Conservation (phyloP, 1,139 yeast species). For the Suhomyces wounanorum region DNA sequence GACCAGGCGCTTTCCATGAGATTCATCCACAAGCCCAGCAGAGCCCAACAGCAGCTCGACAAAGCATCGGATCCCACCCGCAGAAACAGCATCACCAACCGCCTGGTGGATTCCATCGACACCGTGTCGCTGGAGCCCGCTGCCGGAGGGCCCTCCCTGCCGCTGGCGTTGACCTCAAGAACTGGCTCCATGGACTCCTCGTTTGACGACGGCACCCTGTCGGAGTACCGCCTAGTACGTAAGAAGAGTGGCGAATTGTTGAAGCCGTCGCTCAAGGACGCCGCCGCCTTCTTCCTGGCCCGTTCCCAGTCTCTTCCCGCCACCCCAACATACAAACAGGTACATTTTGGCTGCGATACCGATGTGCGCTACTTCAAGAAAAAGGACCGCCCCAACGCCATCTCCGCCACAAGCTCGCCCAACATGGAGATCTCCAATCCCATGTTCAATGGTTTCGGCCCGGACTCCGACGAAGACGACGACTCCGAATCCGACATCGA, state of each 20-base stretch:
- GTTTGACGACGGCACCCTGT: constrained; percentile 1
- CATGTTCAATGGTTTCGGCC: constrained; percentile 17
- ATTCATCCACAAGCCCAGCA: constrained; percentile 45
- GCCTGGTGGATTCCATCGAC: background rate
- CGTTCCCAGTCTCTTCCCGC: constrained; percentile 69
- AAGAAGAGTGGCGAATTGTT: constrained; percentile 83
- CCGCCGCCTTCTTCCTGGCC: constrained; percentile 35
- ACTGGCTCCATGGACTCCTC: background rate
- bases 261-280: constrained; percentile 64
- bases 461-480: constrained; percentile 19
- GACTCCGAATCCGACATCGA: constrained; percentile 21
- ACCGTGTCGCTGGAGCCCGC: background rate
- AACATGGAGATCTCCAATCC: constrained; percentile 29
- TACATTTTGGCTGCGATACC: constrained; percentile 70
- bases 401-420: constrained; percentile 68
- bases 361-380: constrained; percentile 74
- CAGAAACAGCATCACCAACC: constrained; percentile 27
- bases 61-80: constrained; percentile 40
- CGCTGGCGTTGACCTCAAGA: background rate
- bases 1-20: constrained; percentile 35
- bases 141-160: background rate
- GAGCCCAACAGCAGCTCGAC: constrained; percentile 35
- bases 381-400: constrained; percentile 73
- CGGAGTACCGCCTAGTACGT: constrained; percentile 44
- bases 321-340: constrained; percentile 72